These are phyloP conservation scores for Clavispora asparagi DNA, from an alignment of 805 yeast genomes.

Conservation along the genomic window DNA sequence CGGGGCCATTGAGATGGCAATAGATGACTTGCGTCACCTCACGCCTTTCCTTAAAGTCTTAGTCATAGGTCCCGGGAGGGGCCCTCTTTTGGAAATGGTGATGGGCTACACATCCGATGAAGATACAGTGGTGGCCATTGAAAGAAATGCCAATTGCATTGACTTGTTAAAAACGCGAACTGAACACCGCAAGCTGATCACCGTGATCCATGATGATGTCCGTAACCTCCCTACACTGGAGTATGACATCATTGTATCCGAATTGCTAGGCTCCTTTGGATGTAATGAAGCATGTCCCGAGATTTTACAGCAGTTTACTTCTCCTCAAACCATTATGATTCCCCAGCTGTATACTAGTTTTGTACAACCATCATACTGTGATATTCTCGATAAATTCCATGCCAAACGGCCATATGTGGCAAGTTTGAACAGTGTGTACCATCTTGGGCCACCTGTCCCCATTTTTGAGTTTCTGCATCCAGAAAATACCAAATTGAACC, in stretches of 20 bases:
- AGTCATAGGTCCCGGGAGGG: slow-evolving; percentile 85
- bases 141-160: slow-evolving; percentile 63
- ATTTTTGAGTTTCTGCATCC: slow-evolving; percentile 66
- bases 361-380: slow-evolving; percentile 63
- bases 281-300: slow-evolving; percentile 91
- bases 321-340: slow-evolving; percentile 35
- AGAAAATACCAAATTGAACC: slow-evolving; percentile 16
- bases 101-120: slow-evolving; percentile 9
- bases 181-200: slow-evolving; percentile 26
- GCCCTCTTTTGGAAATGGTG: slow-evolving; percentile 60
- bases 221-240: slow-evolving; percentile 27
- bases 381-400: not conserved
- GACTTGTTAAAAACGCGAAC: slow-evolving; percentile 29
- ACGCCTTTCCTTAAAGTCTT: slow-evolving; percentile 29
- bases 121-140: slow-evolving; percentile 47
- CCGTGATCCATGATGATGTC: slow-evolving; percentile 54
- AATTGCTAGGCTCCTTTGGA: slow-evolving; percentile 85
- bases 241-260: slow-evolving; percentile 63
- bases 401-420: slow-evolving; percentile 20
- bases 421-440: slow-evolving; percentile 12
- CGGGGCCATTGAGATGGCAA: slow-evolving; percentile 54
- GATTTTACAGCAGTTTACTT: slow-evolving; percentile 40
- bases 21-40: slow-evolving; percentile 21
- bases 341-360: slow-evolving; percentile 49
- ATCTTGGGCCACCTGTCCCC: slow-evolving; percentile 37